phyloP scores from a whole-genome alignment of 257 asterid species.

The Plectranthus barbatus region DNA sequence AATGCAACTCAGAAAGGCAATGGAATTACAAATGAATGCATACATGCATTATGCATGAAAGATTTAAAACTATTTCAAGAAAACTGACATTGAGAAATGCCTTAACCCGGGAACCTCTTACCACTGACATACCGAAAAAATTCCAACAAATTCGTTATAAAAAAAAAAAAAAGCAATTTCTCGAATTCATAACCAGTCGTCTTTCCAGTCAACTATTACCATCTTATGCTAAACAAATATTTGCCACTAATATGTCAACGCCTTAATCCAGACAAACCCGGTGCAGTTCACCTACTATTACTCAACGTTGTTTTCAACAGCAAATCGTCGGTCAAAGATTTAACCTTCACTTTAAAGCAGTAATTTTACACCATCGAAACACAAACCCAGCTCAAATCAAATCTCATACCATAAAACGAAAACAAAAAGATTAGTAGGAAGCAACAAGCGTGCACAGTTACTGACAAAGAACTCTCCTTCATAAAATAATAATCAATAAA shows the following conservation, averaged over 20 bases:
- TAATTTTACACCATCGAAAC: background rate
- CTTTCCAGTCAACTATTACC: slow-evolving; percentile 1
- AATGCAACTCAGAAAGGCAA: background rate
- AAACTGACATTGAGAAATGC: background rate
- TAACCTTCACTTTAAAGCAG: background rate
- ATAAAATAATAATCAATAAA: background rate
- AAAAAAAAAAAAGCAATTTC: too few species aligned
- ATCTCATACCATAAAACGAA: background rate
- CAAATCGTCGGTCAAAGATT: background rate
- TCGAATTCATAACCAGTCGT: background rate
- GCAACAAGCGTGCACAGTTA: background rate
- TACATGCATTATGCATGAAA: background rate
- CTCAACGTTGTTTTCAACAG: background rate
- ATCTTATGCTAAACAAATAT: background rate
- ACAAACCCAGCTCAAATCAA: slow-evolving; percentile 7
- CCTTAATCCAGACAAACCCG: background rate
- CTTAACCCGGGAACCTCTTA: background rate
- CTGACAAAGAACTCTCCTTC: background rate
- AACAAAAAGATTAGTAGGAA: background rate
- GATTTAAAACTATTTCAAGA: background rate
- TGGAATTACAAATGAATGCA: background rate
- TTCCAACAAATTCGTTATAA: background rate
- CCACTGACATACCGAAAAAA: too few species aligned
- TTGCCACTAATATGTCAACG: background rate
- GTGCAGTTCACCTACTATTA: background rate